Base-by-base conservation (phyloP, 768 basidiomycete genomes). In the Phanerodontia chrysosporium region DNA sequence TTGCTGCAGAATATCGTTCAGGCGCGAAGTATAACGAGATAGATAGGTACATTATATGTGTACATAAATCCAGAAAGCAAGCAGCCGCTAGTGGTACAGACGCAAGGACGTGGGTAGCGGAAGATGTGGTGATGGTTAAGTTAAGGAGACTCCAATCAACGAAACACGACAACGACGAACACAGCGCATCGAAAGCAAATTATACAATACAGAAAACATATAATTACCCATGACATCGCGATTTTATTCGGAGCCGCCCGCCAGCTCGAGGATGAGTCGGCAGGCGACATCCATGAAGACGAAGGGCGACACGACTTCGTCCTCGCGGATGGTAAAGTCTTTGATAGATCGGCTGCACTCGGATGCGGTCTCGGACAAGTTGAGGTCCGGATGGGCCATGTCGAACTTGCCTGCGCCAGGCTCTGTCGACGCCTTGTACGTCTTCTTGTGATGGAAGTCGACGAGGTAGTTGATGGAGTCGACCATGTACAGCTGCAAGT, bases 281-380 rank as follows among this genome's bases (percentile, higher is more conserved):
- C 94, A 97, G 5, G 97, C 93, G 29, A 95, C 86, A 72, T 99
- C 96, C 83, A 98, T 89, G 73, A 99, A 99, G 61, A 97, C 84
- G 73, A 93, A 98, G 12, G 97, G 97, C 54, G 85, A 86, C 25
- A 89, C 80, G 21, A 90, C 79, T 56, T 86, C 87, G 66, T 89
- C 87, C 55, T 87, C 76, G 21, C 69, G 61, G 65, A 72, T 63
- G 28, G 81, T 82, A 67, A 82, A 76, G 58, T 79, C 82, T 60
- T 78, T 84, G 63, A 83, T 67, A 45, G 83, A 85, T 35, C 81
- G 77, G 42, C 80, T 80, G 2, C 79, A 77, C 52, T 88, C 85
- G 29, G 81, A 84, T 58, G 78, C 79, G 30, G 78, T 76, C 58
- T 83, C 82, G 9, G 81, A 78, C 49, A 79, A 70, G 16, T 77